A percentile compares a stretch with the other conserved stretches of the same genome.
Conservation (phyloP, 495 filamentous ascomycete species). For the Oidiodendron maius region DNA sequence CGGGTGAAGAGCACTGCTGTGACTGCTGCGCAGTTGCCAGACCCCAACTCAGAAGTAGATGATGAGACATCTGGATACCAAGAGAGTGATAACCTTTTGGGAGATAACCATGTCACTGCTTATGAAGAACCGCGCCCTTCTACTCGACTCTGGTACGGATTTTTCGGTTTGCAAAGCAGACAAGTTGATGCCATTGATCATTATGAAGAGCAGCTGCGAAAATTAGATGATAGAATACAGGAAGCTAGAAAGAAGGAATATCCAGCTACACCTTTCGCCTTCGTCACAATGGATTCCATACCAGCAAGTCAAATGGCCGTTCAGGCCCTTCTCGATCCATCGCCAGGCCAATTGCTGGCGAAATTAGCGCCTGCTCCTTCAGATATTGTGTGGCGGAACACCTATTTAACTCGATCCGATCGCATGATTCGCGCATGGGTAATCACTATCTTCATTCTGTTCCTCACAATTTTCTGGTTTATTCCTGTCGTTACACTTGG, state of each 20-base stretch:
- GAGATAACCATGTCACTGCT: conserved; percentile 13
- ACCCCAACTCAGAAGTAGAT: conserved; percentile 23
- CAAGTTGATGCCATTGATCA: conserved; percentile 90
- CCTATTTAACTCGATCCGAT: conserved; percentile 69
- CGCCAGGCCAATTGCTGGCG: conserved; percentile 77
- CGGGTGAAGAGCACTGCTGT: conserved; percentile 35
- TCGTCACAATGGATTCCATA: conserved; percentile 95
- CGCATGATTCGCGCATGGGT: conserved; percentile 73
- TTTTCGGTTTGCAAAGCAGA: conserved; percentile 62
- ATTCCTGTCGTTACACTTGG: conserved; percentile 78
- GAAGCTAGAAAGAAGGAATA: conserved; percentile 70
- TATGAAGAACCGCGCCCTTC: conserved; percentile 52
- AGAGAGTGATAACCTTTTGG: conserved; percentile 24
- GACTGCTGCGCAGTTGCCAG: conserved; percentile 26
- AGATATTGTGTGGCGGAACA: conserved; percentile 90
- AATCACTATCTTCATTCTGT: conserved; percentile 72
- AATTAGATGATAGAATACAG: conserved; percentile 71
- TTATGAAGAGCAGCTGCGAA: conserved; percentile 79
- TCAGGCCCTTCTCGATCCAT: conserved; percentile 85
- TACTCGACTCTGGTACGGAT: conserved; percentile 72
- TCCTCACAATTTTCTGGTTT: conserved; percentile 88
- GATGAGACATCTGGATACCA: conserved; percentile 32
- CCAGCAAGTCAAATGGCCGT: conserved; percentile 90
- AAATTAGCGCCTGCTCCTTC: conserved; percentile 81
- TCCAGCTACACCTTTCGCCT: conserved; percentile 73